Evolutionary conservation across 306 rosid genomes (phyloP).

Genomic region (Biancaea sappan): DNA sequence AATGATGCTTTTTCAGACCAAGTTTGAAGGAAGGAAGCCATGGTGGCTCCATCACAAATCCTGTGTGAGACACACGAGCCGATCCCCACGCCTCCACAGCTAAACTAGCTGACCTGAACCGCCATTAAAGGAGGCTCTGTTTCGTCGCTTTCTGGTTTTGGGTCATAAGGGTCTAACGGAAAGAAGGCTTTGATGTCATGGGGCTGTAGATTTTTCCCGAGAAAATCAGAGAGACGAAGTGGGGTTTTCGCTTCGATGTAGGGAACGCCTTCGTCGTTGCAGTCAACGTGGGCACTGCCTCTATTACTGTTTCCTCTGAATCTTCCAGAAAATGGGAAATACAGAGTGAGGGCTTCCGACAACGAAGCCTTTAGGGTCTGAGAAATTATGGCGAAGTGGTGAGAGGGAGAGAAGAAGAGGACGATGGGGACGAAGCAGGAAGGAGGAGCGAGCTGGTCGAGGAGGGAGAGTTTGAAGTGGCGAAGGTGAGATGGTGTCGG

Average conservation of each 20-base stretch:
- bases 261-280: slow-evolving; percentile 34
- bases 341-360: slow-evolving; percentile 16
- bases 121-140: background rate
- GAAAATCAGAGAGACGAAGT: background rate
- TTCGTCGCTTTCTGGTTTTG: background rate
- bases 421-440: slow-evolving; percentile 19
- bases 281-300: background rate
- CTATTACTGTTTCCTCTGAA: background rate
- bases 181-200: background rate
- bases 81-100: slow-evolving; percentile 27
- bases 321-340: slow-evolving; percentile 37
- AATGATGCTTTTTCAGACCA: slow-evolving; percentile 21
- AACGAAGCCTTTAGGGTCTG: background rate
- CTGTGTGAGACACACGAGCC: slow-evolving; percentile 32
- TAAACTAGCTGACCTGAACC: slow-evolving; percentile 14
- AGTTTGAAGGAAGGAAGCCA: slow-evolving; percentile 6
- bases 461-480: too few species aligned
- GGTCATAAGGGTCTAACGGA: slow-evolving; percentile 6
- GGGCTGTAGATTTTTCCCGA: background rate
- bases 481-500: too few species aligned
- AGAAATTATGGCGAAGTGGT: background rate
- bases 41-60: background rate
- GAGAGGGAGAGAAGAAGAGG: slow-evolving; percentile 25
- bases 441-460: too few species aligned
- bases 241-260: slow-evolving; percentile 13